Percentiles rank a stretch among this genome's conserved stretches.
phyloP scores from a whole-genome alignment of 2,329 filamentous ascomycete species.

The Fusarium graminum region DNA sequence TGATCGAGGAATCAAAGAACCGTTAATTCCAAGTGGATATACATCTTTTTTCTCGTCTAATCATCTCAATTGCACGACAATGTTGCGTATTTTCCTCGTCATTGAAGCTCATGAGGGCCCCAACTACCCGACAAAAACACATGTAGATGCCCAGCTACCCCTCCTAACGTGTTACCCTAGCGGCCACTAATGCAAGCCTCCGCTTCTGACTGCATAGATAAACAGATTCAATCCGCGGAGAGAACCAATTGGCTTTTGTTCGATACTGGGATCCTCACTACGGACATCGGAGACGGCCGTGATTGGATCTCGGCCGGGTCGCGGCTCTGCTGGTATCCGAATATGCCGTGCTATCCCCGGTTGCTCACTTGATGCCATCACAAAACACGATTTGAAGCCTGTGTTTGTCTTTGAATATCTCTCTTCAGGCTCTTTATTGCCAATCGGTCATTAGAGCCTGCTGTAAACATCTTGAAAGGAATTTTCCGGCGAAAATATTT shows the following conservation, averaged over 20 bases:
- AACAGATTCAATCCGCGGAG: constrained; percentile 15
- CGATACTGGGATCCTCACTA: constrained; percentile 5
- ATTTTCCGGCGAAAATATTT: no score
- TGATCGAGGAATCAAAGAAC: constrained; percentile 1
- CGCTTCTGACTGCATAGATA: background rate
- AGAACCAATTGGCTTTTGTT: constrained; percentile 17
- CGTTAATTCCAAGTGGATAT: background rate
- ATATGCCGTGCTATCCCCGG: constrained; percentile 19
- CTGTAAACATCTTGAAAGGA: no score
- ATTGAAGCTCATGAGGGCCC: background rate
- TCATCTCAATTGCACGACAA: constrained; percentile 1
- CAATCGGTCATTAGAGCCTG: no score
- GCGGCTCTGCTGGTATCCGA: constrained; percentile 14
- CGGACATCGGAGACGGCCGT: constrained; percentile 27
- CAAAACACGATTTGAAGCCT: background rate
- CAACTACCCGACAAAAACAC: background rate
- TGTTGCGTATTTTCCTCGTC: background rate
- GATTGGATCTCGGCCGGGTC: constrained; percentile 42
- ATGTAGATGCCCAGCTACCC: background rate
- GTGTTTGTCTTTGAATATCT: no score
- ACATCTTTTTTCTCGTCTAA: background rate
- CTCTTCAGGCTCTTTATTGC: constrained; percentile 10
- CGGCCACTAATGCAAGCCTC: constrained; percentile 36
- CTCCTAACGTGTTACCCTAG: constrained; percentile 20
- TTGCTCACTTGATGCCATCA: constrained; percentile 3